Evolutionary conservation across 2,329 filamentous ascomycete species (phyloP).

Genomic region (Leptographium flavum): DNA sequence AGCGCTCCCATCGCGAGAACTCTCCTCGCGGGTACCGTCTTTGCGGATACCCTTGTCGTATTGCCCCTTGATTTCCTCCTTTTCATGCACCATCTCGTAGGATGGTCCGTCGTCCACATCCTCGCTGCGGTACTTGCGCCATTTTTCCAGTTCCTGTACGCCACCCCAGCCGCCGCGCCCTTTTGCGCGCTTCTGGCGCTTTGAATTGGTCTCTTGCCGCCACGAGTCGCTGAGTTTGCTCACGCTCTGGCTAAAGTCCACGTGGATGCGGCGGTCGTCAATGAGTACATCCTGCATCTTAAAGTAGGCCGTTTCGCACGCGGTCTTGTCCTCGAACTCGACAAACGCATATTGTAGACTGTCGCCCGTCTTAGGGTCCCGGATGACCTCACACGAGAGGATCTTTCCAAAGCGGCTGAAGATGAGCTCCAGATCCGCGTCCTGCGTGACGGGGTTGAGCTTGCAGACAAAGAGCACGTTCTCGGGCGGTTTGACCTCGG

Average conservation of each 20-base stretch:
- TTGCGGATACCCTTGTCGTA: conserved; percentile 19
- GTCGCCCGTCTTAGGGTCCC: conserved; percentile 86
- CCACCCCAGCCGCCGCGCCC: conserved; percentile 72
- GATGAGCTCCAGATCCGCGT: conserved; percentile 87
- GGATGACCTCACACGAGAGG: conserved; percentile 87
- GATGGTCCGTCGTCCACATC: conserved; percentile 27
- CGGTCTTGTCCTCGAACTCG: conserved; percentile 83
- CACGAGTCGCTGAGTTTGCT: conserved; percentile 78
- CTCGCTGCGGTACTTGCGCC: conserved; percentile 72
- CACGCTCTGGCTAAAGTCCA: conserved; percentile 95
- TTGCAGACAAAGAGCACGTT: conserved; percentile 98
- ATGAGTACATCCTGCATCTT: conserved; percentile 98
- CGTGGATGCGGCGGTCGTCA: conserved; percentile 92
- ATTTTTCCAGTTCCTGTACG: conserved; percentile 75
- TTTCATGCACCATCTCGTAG: conserved; percentile 74
- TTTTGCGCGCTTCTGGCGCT: conserved; percentile 42
- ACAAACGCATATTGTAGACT: conserved; percentile 96
- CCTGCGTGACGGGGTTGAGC: conserved; percentile 88
- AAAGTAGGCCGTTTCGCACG: conserved; percentile 90
- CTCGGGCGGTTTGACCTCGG: conserved; percentile 92
- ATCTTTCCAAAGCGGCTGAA: conserved; percentile 96
- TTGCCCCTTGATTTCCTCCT: conserved; percentile 47
- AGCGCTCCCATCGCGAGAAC: no score
- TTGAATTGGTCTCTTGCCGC: conserved; percentile 73
- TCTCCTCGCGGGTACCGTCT: no score